phyloP scores from a whole-genome alignment of 768 basidiomycete genomes.

The Lentinus tigrinus region DNA sequence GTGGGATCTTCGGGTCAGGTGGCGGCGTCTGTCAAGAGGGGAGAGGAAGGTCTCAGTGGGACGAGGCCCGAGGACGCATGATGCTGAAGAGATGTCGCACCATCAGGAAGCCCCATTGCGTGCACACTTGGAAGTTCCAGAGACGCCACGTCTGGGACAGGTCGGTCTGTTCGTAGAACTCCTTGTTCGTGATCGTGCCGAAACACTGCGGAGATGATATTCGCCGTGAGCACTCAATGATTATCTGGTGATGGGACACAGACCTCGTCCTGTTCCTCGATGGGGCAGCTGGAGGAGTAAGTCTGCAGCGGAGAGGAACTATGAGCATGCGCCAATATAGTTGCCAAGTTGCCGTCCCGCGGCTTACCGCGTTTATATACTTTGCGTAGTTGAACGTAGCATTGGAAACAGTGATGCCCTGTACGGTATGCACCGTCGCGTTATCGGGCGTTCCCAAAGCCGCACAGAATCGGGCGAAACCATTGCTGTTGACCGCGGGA shows the following conservation, averaged over 20 bases:
- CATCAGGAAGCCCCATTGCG: constrained; percentile 60
- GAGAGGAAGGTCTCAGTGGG: neutral
- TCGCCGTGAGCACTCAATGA: neutral
- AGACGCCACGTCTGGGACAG: constrained; percentile 78
- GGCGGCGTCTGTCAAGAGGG: constrained; percentile 60
- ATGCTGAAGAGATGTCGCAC: constrained; percentile 7
- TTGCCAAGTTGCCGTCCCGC: neutral
- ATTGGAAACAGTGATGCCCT: constrained; percentile 46
- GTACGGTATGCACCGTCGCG: constrained; percentile 27
- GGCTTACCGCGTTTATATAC: constrained; percentile 68
- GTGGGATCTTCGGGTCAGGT: constrained; percentile 61
- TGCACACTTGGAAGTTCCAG: constrained; percentile 92
- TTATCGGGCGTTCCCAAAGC: constrained; percentile 38
- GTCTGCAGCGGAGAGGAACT: neutral
- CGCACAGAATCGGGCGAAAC: constrained; percentile 68
- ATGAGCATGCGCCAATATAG: neutral
- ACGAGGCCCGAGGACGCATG: neutral
- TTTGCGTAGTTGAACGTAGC: constrained; percentile 69
- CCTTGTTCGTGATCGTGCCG: constrained; percentile 70
- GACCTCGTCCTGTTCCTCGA: constrained; percentile 52
- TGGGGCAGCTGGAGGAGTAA: constrained; percentile 22
- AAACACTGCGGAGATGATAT: constrained; percentile 62
- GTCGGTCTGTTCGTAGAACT: constrained; percentile 54
- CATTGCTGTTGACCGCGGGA: constrained; percentile 55
- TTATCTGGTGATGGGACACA: constrained; percentile 20